These are phyloP conservation scores for Aspergillus viridinutans DNA, from an alignment of 2,329 filamentous ascomycete genomes.

Conservation along the genomic window DNA sequence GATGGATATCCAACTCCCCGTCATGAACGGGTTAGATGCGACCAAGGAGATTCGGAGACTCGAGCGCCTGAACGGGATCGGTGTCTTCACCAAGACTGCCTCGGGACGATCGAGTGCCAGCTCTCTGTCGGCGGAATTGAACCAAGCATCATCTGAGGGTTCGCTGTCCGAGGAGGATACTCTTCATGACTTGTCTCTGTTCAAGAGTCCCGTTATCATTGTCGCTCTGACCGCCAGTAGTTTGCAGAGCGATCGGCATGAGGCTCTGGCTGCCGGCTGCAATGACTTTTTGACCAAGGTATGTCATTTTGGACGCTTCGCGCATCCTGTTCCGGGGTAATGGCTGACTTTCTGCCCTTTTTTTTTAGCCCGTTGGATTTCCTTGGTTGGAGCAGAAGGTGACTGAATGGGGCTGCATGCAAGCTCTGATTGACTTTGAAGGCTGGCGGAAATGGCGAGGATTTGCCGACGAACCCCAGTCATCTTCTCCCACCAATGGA, in stretches of 20 bases:
- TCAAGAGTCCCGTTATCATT: constrained; percentile 97
- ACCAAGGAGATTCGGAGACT: constrained; percentile 90
- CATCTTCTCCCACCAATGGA: constrained; percentile 14
- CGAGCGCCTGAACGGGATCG: constrained; percentile 86
- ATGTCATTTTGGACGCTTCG: constrained; percentile 25
- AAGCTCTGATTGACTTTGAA: constrained; percentile 96
- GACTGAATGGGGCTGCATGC: constrained; percentile 99
- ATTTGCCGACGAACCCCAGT: constrained; percentile 46
- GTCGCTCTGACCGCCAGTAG: constrained; percentile 93
- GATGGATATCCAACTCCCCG: constrained; percentile 97
- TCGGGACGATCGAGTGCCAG: constrained; percentile 48
- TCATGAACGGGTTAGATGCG: constrained; percentile 93
- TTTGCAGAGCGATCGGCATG: constrained; percentile 89
- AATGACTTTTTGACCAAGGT: constrained; percentile 99
- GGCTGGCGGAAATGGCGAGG: constrained; percentile 98
- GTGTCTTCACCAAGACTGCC: constrained; percentile 73
- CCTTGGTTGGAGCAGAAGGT: constrained; percentile 97
- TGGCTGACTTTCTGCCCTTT: constrained; percentile 4
- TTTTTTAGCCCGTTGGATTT: constrained; percentile 80
- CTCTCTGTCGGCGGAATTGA: constrained; percentile 18
- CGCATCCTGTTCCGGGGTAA: background rate
- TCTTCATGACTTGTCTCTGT: constrained; percentile 50
- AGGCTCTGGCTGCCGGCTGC: constrained; percentile 89
- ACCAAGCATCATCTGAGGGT: constrained; percentile 16
- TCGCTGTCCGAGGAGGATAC: constrained; percentile 35